Evolutionary conservation across 768 basidiomycete species (phyloP).

Genomic region (Leccinum disarticulatum): DNA sequence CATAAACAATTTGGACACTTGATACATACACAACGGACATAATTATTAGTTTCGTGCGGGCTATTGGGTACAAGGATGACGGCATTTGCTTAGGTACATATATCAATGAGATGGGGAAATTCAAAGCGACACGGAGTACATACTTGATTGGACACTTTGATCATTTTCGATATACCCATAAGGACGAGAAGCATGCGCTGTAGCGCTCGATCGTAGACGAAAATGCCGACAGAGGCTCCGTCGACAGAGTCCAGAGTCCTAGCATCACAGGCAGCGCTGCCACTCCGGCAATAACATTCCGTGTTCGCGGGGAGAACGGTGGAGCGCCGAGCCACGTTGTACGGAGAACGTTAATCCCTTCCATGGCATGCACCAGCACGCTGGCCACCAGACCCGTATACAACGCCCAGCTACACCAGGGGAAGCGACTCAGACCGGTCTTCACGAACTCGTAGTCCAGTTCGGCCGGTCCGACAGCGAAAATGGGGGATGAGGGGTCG

Average conservation of each 20-base stretch:
- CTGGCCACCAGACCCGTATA: constrained; percentile 62
- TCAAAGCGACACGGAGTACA: not conserved
- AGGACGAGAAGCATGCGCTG: constrained; percentile 46
- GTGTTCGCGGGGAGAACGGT: constrained; percentile 18
- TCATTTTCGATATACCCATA: constrained; percentile 45
- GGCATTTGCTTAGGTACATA: not conserved
- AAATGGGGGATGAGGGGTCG: constrained; percentile 38
- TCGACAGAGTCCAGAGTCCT: constrained; percentile 53
- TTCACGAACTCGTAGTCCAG: constrained; percentile 86
- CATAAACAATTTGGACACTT: not conserved
- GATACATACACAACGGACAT: not conserved
- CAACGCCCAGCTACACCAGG: constrained; percentile 56
- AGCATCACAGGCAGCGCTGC: constrained; percentile 51
- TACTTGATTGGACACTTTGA: not conserved
- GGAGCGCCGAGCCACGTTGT: constrained; percentile 39
- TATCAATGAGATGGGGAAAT: not conserved
- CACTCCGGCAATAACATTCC: constrained; percentile 34
- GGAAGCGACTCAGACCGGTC: constrained; percentile 61
- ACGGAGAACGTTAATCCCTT: constrained; percentile 57
- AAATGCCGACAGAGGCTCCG: constrained; percentile 59
- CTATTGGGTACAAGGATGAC: not conserved
- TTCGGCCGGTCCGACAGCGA: constrained; percentile 41
- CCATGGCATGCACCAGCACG: constrained; percentile 58
- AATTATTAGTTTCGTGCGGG: not conserved
- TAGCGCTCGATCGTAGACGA: constrained; percentile 51